phyloP scores from a whole-genome alignment of 176 grass and related monocot species.

The Aegilops speltoides region DNA sequence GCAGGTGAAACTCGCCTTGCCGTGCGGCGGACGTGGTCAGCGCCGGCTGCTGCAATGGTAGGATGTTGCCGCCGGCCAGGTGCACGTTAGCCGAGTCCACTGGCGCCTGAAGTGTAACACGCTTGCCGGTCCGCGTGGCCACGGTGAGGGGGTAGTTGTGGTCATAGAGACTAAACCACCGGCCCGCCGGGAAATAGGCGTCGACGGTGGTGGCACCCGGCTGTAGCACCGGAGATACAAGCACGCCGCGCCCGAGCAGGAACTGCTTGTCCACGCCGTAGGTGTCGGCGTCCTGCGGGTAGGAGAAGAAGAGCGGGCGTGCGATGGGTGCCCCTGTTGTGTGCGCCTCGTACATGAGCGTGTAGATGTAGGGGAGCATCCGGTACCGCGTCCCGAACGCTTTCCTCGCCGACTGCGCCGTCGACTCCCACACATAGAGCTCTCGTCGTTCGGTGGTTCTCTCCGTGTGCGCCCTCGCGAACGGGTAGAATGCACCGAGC shows the following conservation, averaged over 20 bases:
- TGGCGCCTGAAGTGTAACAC: constrained; percentile 47
- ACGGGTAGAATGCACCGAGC: constrained; percentile 94
- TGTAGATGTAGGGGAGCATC: constrained; percentile 75
- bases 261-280: constrained; percentile 64
- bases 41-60: constrained; percentile 48
- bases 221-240: constrained; percentile 72
- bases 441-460: constrained; percentile 51
- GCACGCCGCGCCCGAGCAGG: constrained; percentile 58
- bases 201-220: constrained; percentile 31
- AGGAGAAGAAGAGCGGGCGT: constrained; percentile 89
- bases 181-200: constrained; percentile 68
- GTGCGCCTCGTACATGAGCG: constrained; percentile 82
- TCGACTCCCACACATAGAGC: constrained; percentile 76
- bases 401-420: constrained; percentile 58
- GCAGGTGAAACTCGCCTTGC: constrained; percentile 50
- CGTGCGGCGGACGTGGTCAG: constrained; percentile 45
- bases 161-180: constrained; percentile 73
- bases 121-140: constrained; percentile 1
- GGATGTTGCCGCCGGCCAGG: constrained; percentile 51
- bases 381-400: constrained; percentile 71
- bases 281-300: constrained; percentile 47
- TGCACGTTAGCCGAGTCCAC: constrained; percentile 67
- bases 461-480: constrained; percentile 70
- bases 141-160: constrained; percentile 43
- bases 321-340: constrained; percentile 61